Base-by-base conservation (phyloP, 2,329 filamentous ascomycete genomes). In the Neobulgaria alba region DNA sequence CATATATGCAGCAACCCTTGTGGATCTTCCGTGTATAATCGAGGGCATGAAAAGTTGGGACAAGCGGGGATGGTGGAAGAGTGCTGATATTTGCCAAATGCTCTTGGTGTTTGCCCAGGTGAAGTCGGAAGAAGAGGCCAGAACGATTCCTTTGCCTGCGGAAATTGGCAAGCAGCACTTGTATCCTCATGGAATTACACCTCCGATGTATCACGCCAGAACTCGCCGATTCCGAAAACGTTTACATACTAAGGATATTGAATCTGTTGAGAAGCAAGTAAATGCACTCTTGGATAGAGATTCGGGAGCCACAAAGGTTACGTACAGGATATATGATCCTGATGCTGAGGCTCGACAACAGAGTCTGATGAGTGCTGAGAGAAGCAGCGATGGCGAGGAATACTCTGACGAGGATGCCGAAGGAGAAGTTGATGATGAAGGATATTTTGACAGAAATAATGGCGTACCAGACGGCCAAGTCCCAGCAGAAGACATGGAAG, bases 31-130 rank as follows among this genome's bases (percentile, higher is more conserved):
- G 1, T 80, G 75, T 48, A 75, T 86, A 38, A 67, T 84, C 19
- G 82, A 86, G 55, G 78, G 74, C 8, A 78, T 84, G 73, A 86
- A 86, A 61, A 83, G 77, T 54, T 85, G 81, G 73, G 82, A 85
- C 56, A 78, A 75, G 54, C 76, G 79, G 47, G 72, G 75, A 12
- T 85, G 79, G 74, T 83, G 79, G 63, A 86, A 86, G 59, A 77
- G 76, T 17, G 77, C 77, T 14, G 82, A 86, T 59, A 76, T 85
- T n/a, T 80, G 76, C 47, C 81, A 85, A 59, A 84, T 86, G 79
- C 67, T 85, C 8, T 63, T 83, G 12, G 76, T 85, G 0, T 64
- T 82, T 41, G 78, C 78, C 2, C 63, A 57, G 5, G 71, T 82
- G 17, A 62, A 68, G 30, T 73, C 60, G 5, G 73, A 77, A 47